Percentiles rank a stretch among this genome's conserved stretches.
Evolutionary conservation across 768 basidiomycete genomes (phyloP).

Genomic region (Xerocomus spinulosus): DNA sequence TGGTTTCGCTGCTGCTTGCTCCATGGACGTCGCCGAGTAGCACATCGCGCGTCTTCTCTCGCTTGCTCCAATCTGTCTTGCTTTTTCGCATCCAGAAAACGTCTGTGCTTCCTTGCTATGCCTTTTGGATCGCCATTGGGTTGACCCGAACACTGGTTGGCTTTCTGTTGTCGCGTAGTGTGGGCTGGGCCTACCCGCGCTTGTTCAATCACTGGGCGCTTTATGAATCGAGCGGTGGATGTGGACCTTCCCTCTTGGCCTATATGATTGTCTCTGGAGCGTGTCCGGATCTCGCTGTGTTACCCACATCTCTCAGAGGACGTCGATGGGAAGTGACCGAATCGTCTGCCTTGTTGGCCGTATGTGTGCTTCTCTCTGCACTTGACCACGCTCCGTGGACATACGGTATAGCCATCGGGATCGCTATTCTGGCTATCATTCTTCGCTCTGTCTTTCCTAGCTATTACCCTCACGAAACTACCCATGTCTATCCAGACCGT

Average conservation of each 20-base stretch:
- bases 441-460: background rate
- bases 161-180: slow-evolving; percentile 23
- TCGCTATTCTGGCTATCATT: slow-evolving; percentile 21
- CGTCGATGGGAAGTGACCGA: slow-evolving; percentile 16
- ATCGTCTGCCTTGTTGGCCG: slow-evolving; percentile 4
- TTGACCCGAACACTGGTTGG: slow-evolving; percentile 15
- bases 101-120: slow-evolving; percentile 10
- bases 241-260: slow-evolving; percentile 31
- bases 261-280: slow-evolving; percentile 19
- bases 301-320: slow-evolving; percentile 7
- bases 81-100: slow-evolving; percentile 9
- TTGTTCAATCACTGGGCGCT: slow-evolving; percentile 39
- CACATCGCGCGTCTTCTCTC: slow-evolving; percentile 18
- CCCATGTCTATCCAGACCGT: background rate
- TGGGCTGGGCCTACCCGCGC: slow-evolving; percentile 36
- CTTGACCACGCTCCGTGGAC: slow-evolving; percentile 40
- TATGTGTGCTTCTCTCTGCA: slow-evolving; percentile 13
- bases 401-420: slow-evolving; percentile 29
- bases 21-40: slow-evolving; percentile 33
- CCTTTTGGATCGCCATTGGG: slow-evolving; percentile 21
- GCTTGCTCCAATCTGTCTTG: slow-evolving; percentile 17
- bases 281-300: slow-evolving; percentile 6
- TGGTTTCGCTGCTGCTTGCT: slow-evolving; percentile 31
- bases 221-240: slow-evolving; percentile 36
- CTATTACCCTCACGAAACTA: background rate